Base-by-base conservation (phyloP, 306 rosid genomes). In the Vicia sativa region DNA sequence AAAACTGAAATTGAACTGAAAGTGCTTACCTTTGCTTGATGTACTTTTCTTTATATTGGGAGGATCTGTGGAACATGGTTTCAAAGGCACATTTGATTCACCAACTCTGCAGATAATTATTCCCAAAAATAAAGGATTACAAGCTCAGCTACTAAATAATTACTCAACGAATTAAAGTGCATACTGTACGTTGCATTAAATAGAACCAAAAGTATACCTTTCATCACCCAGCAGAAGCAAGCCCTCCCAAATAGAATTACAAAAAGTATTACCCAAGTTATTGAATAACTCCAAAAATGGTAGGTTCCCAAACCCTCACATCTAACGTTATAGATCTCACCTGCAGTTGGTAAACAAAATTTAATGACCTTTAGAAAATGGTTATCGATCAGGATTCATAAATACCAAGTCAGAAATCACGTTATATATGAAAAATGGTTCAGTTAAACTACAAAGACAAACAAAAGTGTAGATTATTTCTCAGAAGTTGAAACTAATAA, bases 191-290 rank as follows among this genome's bases (percentile, higher is more conserved):
- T 49, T 57, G 58, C 15, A 14, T 52, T 25, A 57, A 42, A 11
- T 58, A 65, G 50, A 77, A 38, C 28, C 68, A 65, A 63, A 64
- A 59, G 53, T 65, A 84, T 82, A 86, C 96, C 86, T 80, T 75
- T 68, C 87, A 72, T 70, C 64, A 53, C 78, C 86, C 76, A 59
- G 85, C 31, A 53, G 83, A 83, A 86, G 85, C 85, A 79, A 63
- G 77, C 84, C 91, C 80, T 93, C 98, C 98, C 98, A 93, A 67
- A 93, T 23, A 44, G 96, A 86, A 78, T 93, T 93, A 74, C 96
- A 86, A 79, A 62, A 90, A 73, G 91, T 71, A 86, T 93, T 93
- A 14, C 98, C 98, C 78, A 93, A 81, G 80, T 82, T 90, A 81
- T 70, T 84, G 71, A 93, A 93, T 62, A 86, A 86, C 75, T 85